Base-by-base conservation (phyloP, 2,329 filamentous ascomycete species). In the Penicillium sp. region DNA sequence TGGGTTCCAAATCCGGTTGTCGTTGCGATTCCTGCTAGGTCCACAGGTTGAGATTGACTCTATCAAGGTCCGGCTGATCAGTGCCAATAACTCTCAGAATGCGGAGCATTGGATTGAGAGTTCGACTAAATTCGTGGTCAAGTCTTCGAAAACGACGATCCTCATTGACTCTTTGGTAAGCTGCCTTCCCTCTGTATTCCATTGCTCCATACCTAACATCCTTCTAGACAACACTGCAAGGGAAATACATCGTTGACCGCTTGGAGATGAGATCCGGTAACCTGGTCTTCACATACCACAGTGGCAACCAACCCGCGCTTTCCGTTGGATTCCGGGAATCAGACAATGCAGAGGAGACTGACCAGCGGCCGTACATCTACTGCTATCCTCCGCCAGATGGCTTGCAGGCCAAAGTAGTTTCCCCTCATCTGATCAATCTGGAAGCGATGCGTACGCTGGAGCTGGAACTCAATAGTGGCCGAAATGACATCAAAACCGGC, bases 391-490 rank as follows among this genome's bases (percentile, higher is more conserved):
- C 82, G 13, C 68, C 77, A 1, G 75, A 82, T 37, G 79, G 86
- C 0, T 79, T 96, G 3, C 80, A 88, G 49, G 79, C 86, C 2
- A 78, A 77, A 40, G 71, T 94, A 6, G 75, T 73, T 34, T 76
- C 86, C 0, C 82, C 86, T 0, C 85, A 79, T 51, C 74, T 83
- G 36, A 84, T 94, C 20, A 83, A 91, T 51, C 79, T 98, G 4
- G 87, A 94, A 63, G 84, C 84, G 55, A 83, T 84, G 58, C 87
- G 87, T 47, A 83, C 81, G 0, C 74, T 97, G 0, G 87, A 95
- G 48, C 72, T 98, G 16, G 76, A 82, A 41, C 69, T 95, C 10
- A 73, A 73, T 9, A 82, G 84, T 9, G 90, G 89, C 1, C 86
- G 85, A 78, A 95, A 95, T 61, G 69, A 82, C 2, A 73, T 81